Base-by-base conservation (phyloP, 1,139 yeast genomes). In the Lodderomyces pseudojiufengensis region DNA sequence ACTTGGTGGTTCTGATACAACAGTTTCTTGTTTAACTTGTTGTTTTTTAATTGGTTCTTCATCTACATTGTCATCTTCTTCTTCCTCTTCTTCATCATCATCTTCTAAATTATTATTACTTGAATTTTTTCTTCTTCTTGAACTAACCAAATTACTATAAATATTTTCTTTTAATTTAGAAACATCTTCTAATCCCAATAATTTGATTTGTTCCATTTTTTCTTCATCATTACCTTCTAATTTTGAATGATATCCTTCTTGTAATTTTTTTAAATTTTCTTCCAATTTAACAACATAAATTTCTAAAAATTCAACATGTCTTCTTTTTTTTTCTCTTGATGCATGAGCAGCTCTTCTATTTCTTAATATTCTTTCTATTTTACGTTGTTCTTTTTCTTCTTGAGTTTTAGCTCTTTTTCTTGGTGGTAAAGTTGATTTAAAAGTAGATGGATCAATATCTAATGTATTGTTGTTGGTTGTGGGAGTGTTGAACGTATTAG, bases 271-370 rank as follows among this genome's bases (percentile, higher is more conserved):
- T 42, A 64, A 46, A 52, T 67, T 68, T 29, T 48, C 49, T 47
- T 76, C 82, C 49, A 80, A 59, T 36, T 66, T 64, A 29, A 64
- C 55, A 27, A 78, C 81, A 47, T 78, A 78, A 23, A 70, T 60
- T 64, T 92, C 97, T 49, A 92, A 72, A 47, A 79, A 80, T 59
- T 88, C 95, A 43, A 92, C 84, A 57, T 90, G 95, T 56, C 81
- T 79, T 55, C 97, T 78, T 76, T 92, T 92, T 78, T 90, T 90
- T 57, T 92, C 98, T 47, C 98, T 78, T 23, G 95, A 85, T 33
- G 95, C 95, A 58, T 92, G 97, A 31, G 98, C 98, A 16, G 98
- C 97, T 56, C 92, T 84, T 53, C 98, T 78, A 61, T 92, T 92
- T 56, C 98, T 77, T 56, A 92, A 71, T 38, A 92, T 88, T 41